These are phyloP conservation scores for Kodamaea jinghongensis DNA, from an alignment of 805 yeast genomes.

Conservation along the genomic window DNA sequence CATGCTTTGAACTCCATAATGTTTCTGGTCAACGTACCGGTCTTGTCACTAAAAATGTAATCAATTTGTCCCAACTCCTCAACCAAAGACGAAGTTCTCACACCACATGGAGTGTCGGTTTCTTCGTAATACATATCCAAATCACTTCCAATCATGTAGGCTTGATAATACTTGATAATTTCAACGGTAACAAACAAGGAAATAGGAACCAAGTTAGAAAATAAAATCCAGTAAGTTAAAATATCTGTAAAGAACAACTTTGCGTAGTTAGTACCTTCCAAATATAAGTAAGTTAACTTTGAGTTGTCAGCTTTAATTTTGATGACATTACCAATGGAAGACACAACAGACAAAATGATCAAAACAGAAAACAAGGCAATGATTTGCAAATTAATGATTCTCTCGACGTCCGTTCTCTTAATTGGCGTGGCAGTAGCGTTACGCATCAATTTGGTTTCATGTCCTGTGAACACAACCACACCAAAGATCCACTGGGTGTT, in stretches of 20 bases:
- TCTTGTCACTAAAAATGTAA: conserved; percentile 93
- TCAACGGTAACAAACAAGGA: conserved; percentile 96
- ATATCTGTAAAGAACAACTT: conserved; percentile 80
- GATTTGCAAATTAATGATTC: conserved; percentile 90
- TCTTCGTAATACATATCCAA: conserved; percentile 86
- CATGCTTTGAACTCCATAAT: conserved; percentile 96
- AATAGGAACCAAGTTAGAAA: conserved; percentile 96
- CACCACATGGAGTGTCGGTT: conserved; percentile 92
- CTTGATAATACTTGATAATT: conserved; percentile 92
- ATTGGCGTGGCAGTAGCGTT: conserved; percentile 99
- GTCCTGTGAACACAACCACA: conserved; percentile 92
- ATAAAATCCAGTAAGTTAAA: conserved; percentile 92
- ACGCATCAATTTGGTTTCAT: conserved; percentile 96
- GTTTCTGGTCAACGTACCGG: conserved; percentile 94
- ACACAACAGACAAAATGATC: conserved; percentile 70
- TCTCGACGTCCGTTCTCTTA: conserved; percentile 93
- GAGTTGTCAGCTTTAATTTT: conserved; percentile 54
- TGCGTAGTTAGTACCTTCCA: conserved; percentile 66
- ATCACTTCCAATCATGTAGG: conserved; percentile 89
- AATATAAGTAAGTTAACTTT: conserved; percentile 59
- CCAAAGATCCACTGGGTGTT: conserved; percentile 97
- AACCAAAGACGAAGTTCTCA: conserved; percentile 90
- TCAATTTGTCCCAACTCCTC: conserved; percentile 98
- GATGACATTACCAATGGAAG: conserved; percentile 85
- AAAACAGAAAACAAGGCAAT: conserved; percentile 81